These are phyloP conservation scores for Cladosporium cucumerinum DNA, from an alignment of 2,329 filamentous ascomycete genomes.

Conservation along the genomic window DNA sequence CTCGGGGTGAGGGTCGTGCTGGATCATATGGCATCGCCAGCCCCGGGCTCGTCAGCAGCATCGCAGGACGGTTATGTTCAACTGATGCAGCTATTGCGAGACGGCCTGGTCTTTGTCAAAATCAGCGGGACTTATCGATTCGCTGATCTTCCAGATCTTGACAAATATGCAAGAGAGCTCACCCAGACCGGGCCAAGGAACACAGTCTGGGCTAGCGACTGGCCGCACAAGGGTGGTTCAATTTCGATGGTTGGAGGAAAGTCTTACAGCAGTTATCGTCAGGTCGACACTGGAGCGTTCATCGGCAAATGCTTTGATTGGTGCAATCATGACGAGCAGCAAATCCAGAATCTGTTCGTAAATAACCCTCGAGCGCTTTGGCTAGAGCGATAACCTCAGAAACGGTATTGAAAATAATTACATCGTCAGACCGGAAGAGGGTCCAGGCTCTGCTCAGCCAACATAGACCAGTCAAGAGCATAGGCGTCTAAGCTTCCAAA, in stretches of 20 bases:
- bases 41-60: neutral
- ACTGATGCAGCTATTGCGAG: neutral
- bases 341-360: neutral
- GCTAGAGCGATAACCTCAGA: neutral
- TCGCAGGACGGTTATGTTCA: neutral
- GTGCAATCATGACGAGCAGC: neutral
- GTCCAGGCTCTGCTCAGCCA: constrained; percentile 1
- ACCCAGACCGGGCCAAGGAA: neutral
- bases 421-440: neutral
- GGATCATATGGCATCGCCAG: constrained; percentile 1
- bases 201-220: neutral
- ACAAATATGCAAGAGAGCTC: neutral
- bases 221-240: neutral
- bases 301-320: neutral
- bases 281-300: neutral
- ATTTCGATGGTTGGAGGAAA: neutral
- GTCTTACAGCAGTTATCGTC: neutral
- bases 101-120: neutral
- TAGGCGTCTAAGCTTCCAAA: constrained; percentile 18
- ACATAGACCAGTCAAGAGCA: constrained; percentile 15
- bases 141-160: constrained; percentile 1
- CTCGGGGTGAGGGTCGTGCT: neutral
- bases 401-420: neutral
- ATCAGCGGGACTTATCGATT: neutral
- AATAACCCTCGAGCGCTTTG: neutral